Evolutionary conservation across 148 eudicot species (phyloP).

Genomic region (Hydrangea macrophylla): DNA sequence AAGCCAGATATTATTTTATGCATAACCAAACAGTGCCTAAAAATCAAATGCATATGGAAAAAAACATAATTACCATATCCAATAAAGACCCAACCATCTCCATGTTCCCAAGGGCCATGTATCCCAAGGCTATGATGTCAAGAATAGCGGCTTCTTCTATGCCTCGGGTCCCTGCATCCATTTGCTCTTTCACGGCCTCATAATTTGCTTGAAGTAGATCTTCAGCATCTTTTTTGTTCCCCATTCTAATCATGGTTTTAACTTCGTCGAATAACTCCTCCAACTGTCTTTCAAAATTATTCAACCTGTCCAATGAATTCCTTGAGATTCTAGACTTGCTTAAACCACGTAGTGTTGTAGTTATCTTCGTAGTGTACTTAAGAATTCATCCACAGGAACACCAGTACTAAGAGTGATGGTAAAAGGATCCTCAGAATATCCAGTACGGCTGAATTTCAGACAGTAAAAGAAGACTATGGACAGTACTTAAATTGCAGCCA

Average conservation of each 20-base stretch:
- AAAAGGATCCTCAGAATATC: too few relatives aligned
- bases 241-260: constrained; percentile 54
- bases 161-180: constrained; percentile 49
- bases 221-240: constrained; percentile 56
- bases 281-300: constrained; percentile 57
- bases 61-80: constrained; percentile 42
- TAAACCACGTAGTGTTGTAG: constrained; percentile 15
- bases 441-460: too few relatives aligned
- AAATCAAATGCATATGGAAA: too few relatives aligned
- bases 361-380: neutral
- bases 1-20: too few relatives aligned
- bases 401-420: too few relatives aligned
- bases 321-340: constrained; percentile 41
- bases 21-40: too few relatives aligned
- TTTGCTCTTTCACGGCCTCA: constrained; percentile 63
- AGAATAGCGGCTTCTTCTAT: constrained; percentile 71
- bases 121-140: too few relatives aligned
- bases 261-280: constrained; percentile 69
- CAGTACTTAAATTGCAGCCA: too few relatives aligned
- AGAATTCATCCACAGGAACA: too few relatives aligned
- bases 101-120: constrained; percentile 50
- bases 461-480: too few relatives aligned
- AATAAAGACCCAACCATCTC: constrained; percentile 49
- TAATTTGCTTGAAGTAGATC: constrained; percentile 69
- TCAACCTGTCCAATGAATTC: constrained; percentile 32